phyloP scores from a whole-genome alignment of 345 rosid genomes.

The Brassica incana region DNA sequence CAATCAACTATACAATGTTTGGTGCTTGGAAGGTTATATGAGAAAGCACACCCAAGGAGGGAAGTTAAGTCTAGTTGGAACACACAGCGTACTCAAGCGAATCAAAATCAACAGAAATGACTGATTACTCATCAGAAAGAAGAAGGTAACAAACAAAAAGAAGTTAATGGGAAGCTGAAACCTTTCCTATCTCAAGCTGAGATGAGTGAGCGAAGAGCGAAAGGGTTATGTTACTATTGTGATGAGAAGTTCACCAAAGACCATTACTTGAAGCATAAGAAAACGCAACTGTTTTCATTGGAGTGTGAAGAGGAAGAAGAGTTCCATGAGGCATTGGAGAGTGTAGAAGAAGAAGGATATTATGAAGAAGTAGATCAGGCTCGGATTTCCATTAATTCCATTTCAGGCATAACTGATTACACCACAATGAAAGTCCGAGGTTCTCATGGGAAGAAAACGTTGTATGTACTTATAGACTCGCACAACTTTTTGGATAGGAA shows the following conservation, averaged over 20 bases:
- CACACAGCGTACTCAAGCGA: not conserved
- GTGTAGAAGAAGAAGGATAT: too few relatives aligned
- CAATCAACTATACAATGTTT: not conserved
- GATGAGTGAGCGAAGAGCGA: not conserved
- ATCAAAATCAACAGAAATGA: not conserved
- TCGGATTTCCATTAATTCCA: too few relatives aligned
- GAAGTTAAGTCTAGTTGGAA: too few relatives aligned
- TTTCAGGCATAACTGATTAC: too few relatives aligned
- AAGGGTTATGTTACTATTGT: not conserved
- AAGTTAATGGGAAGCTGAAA: not conserved
- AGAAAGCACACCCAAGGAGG: not conserved
- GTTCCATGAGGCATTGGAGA: too few relatives aligned
- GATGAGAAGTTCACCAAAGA: not conserved
- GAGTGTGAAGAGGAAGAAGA: too few relatives aligned
- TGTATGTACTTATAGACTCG: not conserved
- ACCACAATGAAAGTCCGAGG: not conserved
- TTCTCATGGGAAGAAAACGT: too few relatives aligned
- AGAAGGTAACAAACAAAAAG: too few relatives aligned
- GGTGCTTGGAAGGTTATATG: not conserved
- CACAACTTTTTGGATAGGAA: too few relatives aligned
- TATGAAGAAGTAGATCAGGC: too few relatives aligned
- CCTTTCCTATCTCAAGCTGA: not conserved
- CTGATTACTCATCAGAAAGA: not conserved
- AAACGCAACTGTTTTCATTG: too few relatives aligned
- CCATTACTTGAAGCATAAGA: too few relatives aligned